These are phyloP conservation scores for Termitomyces eurrhizus DNA, from an alignment of 768 basidiomycete species.

Conservation along the genomic window DNA sequence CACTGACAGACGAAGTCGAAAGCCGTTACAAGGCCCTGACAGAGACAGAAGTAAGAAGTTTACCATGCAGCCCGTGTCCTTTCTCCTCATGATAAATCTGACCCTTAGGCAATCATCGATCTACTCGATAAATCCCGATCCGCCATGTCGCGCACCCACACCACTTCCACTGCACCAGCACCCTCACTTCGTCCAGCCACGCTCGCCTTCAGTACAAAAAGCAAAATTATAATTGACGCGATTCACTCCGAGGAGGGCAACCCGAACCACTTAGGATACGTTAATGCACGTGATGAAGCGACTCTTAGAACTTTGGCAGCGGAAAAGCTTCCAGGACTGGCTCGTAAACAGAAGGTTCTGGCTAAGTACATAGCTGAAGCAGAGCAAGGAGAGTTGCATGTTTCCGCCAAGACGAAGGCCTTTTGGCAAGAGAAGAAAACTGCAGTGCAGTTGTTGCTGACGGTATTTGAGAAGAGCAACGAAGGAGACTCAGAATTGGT, in stretches of 20 bases:
- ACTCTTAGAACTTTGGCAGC: constrained; percentile 48
- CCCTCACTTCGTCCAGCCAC: constrained; percentile 78
- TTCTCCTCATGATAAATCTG: not conserved
- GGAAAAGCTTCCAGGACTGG: constrained; percentile 37
- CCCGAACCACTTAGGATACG: constrained; percentile 55
- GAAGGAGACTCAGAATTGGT: constrained; percentile 36
- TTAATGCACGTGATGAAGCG: constrained; percentile 55
- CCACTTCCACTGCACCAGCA: constrained; percentile 70
- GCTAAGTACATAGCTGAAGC: constrained; percentile 48
- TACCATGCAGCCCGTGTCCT: not conserved
- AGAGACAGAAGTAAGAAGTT: constrained; percentile 57
- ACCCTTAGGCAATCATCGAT: constrained; percentile 60
- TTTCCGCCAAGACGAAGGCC: constrained; percentile 56
- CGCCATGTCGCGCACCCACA: constrained; percentile 58
- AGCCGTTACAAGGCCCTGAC: constrained; percentile 78
- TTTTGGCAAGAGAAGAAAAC: constrained; percentile 60
- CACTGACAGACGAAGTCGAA: constrained; percentile 64
- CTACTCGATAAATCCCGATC: constrained; percentile 85
- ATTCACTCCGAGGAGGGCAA: constrained; percentile 61
- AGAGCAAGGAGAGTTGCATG: constrained; percentile 40
- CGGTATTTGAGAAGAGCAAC: constrained; percentile 43
- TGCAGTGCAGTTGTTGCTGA: constrained; percentile 37
- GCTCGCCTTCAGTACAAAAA: constrained; percentile 57
- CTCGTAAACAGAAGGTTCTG: constrained; percentile 47
- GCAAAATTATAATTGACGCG: constrained; percentile 49